Conservation (phyloP, 2,329 filamentous ascomycete genomes). For the Chaetomium sp. region DNA sequence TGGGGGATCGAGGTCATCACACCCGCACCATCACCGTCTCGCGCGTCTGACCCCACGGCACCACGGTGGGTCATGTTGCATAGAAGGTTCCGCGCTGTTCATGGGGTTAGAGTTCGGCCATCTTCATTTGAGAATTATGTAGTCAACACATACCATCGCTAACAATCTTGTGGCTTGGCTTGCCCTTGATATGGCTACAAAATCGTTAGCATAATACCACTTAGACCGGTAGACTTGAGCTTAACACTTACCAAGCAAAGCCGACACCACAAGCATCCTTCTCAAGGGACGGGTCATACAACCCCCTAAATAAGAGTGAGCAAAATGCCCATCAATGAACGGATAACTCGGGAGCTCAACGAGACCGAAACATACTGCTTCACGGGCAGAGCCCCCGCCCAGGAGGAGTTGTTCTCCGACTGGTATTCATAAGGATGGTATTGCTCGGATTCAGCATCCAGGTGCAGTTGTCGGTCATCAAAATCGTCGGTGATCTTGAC, state of each 20-base stretch:
- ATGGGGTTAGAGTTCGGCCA: constrained; percentile 7
- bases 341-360: not conserved
- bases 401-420: constrained; percentile 75
- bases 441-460: constrained; percentile 52
- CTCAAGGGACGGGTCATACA: constrained; percentile 92
- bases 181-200: constrained; percentile 91
- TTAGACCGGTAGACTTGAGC: not conserved
- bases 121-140: not conserved
- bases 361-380: constrained; percentile 61
- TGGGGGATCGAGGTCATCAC: constrained; percentile 99
- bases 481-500: constrained; percentile 48
- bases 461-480: constrained; percentile 59
- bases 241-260: constrained; percentile 72
- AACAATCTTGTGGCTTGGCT: constrained; percentile 94
- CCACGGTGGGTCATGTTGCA: constrained; percentile 99
- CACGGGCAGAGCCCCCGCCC: constrained; percentile 91
- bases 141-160: constrained; percentile 70
- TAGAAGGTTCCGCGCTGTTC: constrained; percentile 75
- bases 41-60: constrained; percentile 93
- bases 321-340: not conserved
- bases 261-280: constrained; percentile 99
- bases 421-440: constrained; percentile 79
- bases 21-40: constrained; percentile 96
- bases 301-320: constrained; percentile 47
- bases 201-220: constrained; percentile 11